A percentile compares a stretch with the other conserved stretches of the same genome.
These are phyloP conservation scores for Chlamydomonas asymmetrica DNA, from an alignment of 139 green algal species.

Conservation along the genomic window DNA sequence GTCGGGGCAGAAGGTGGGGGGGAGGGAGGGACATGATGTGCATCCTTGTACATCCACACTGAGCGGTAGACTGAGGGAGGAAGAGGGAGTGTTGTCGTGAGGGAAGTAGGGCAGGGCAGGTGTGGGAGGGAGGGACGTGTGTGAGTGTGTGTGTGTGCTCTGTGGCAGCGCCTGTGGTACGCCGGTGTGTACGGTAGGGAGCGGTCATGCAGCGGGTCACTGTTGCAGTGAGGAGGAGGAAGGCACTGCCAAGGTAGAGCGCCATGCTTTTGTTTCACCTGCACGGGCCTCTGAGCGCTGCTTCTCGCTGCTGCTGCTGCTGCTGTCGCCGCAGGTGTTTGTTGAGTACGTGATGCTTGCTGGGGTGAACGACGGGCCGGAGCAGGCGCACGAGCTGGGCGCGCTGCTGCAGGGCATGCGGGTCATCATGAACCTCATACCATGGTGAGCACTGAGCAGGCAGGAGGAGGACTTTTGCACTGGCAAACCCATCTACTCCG, in stretches of 20 bases:
- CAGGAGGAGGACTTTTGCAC: neutral
- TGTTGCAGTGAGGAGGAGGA: too few relatives aligned
- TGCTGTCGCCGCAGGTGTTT: constrained; percentile 65
- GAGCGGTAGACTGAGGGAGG: too few relatives aligned
- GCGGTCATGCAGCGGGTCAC: too few relatives aligned
- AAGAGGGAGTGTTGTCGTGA: too few relatives aligned
- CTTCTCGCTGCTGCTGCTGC: neutral
- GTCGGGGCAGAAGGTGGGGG: neutral
- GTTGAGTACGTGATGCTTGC: constrained; percentile 96
- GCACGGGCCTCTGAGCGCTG: too few relatives aligned
- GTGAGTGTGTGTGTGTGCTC: constrained; percentile 1
- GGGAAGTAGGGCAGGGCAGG: too few relatives aligned
- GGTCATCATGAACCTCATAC: constrained; percentile 89
- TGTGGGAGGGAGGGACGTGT: too few relatives aligned
- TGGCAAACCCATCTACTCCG: too few relatives aligned
- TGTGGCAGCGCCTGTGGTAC: too few relatives aligned
- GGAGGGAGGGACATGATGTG: too few relatives aligned
- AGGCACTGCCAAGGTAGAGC: neutral
- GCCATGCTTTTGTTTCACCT: neutral
- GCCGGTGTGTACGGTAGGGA: too few relatives aligned
- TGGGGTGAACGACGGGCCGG: constrained; percentile 77
- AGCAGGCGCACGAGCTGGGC: constrained; percentile 81
- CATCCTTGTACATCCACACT: too few relatives aligned
- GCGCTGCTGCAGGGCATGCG: constrained; percentile 61
- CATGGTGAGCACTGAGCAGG: constrained; percentile 63